Evolutionary conservation across 2,329 filamentous ascomycete species (phyloP).

Genomic region (Cercospora nicotianae): DNA sequence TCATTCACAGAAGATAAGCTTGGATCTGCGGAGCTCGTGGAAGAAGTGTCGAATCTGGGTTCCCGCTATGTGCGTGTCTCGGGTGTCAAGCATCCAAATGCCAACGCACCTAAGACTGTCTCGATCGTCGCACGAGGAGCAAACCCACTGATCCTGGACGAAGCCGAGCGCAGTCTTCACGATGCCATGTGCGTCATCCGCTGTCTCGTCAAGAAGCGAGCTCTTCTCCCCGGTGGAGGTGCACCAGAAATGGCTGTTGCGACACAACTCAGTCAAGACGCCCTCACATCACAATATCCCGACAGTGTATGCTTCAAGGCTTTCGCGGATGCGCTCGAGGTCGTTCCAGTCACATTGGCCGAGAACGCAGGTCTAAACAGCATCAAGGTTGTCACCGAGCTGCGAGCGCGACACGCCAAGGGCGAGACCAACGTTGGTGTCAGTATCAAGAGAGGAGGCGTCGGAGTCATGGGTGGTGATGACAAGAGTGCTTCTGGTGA

Average conservation of each 20-base stretch:
- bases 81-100: constrained; percentile 71
- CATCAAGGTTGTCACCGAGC: constrained; percentile 96
- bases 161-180: constrained; percentile 94
- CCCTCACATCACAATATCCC: constrained; percentile 81
- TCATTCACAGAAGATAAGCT: constrained; percentile 99
- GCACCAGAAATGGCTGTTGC: constrained; percentile 97
- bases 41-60: constrained; percentile 84
- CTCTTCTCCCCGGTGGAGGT: constrained; percentile 94
- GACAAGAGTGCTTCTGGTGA: constrained; percentile 37
- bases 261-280: constrained; percentile 76
- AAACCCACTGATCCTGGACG: constrained; percentile 90
- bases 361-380: constrained; percentile 97
- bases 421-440: constrained; percentile 96
- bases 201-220: constrained; percentile 98
- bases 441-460: constrained; percentile 95
- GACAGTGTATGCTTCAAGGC: constrained; percentile 99
- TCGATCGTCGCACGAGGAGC: constrained; percentile 93
- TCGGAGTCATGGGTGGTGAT: constrained; percentile 80
- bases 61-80: constrained; percentile 93
- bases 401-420: constrained; percentile 90
- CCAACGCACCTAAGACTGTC: constrained; percentile 71
- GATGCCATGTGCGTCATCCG: constrained; percentile 97
- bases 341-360: constrained; percentile 92
- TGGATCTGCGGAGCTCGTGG: constrained; percentile 86
- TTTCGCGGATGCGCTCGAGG: constrained; percentile 95